Base-by-base conservation (phyloP, 2,329 filamentous ascomycete genomes). In the Chalaropsis thielavioides region DNA sequence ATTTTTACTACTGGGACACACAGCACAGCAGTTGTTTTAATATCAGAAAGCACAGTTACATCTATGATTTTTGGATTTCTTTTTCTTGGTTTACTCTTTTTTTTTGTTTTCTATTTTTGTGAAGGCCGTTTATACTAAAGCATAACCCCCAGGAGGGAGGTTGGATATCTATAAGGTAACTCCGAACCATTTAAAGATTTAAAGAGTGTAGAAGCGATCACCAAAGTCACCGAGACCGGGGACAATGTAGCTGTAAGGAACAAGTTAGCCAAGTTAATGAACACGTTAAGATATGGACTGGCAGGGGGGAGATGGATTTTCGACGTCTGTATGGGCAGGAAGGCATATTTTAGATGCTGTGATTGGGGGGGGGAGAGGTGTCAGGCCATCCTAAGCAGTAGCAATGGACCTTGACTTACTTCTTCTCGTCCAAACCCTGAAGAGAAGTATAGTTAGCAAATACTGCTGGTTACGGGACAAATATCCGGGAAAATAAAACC, bases 191-290 rank as follows among this genome's bases (percentile, higher is more conserved):
- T 11, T 22, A 19, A 15, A 2, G n/a, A 24, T 46, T 51, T 60
- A 66, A 10, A 63, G 61, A 65, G 92, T 96, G 75, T 96, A 97
- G 76, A 94, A 97, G 69, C 92, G 82, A 74, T 97, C 92, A 67
- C 92, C 92, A 75, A 97, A 97, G 74, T 97, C 92, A 69, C 92
- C 92, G 19, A 97, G 81, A 35, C 92, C 92, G 35, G 92, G 92
- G 64, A 95, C 84, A 72, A 97, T 97, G 74, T 96, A 97, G 75
- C 92, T 97, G 74, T 69, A 69, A 19, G 6, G n/a, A 61, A 38
- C 1, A 61, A 35, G 62, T 64, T 62, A 64, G 65, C 38, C 13
- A 19, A 40, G 46, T 56, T 6, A 2, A 8, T 61, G 38, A 24
- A 44, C 10, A 40, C 31, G 44, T 22, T 5, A 24, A 44, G 3